Evolutionary conservation across 768 basidiomycete species (phyloP).

Genomic region (Tricholoma sp.): DNA sequence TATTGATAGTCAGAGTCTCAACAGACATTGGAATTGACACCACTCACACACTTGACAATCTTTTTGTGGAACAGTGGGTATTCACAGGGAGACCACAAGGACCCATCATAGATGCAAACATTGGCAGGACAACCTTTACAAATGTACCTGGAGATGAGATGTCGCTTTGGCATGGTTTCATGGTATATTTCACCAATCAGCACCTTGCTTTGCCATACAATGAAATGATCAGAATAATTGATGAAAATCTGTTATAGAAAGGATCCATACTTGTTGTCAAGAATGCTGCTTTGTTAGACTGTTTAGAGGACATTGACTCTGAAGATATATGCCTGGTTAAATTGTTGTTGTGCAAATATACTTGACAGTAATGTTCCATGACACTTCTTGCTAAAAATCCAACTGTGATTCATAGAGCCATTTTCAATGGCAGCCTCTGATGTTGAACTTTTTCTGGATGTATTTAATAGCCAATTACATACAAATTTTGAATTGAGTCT

Average conservation of each 20-base stretch:
- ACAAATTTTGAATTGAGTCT: too few relatives aligned
- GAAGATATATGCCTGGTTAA: too few relatives aligned
- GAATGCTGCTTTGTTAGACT: neutral
- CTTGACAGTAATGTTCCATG: too few relatives aligned
- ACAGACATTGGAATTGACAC: neutral
- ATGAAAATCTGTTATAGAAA: neutral
- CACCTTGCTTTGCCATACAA: neutral
- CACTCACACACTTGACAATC: neutral
- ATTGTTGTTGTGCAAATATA: too few relatives aligned
- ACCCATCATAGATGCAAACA: neutral
- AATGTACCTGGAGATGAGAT: too few relatives aligned
- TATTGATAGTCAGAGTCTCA: neutral
- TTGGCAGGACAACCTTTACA: too few relatives aligned
- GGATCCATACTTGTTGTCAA: neutral
- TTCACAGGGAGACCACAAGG: neutral
- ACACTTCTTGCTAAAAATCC: too few relatives aligned
- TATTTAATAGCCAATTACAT: too few relatives aligned
- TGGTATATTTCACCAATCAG: neutral
- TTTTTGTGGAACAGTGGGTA: neutral
- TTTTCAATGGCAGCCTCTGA: too few relatives aligned
- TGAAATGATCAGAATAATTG: neutral
- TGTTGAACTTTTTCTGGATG: too few relatives aligned
- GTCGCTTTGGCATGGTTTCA: neutral
- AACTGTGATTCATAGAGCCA: too few relatives aligned
- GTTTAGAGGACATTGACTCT: too few relatives aligned